Percentiles rank a stretch among this genome's conserved stretches.
Evolutionary conservation across 73 alveolate species (phyloP).

Genomic region (Paramecium pentaurelia): DNA sequence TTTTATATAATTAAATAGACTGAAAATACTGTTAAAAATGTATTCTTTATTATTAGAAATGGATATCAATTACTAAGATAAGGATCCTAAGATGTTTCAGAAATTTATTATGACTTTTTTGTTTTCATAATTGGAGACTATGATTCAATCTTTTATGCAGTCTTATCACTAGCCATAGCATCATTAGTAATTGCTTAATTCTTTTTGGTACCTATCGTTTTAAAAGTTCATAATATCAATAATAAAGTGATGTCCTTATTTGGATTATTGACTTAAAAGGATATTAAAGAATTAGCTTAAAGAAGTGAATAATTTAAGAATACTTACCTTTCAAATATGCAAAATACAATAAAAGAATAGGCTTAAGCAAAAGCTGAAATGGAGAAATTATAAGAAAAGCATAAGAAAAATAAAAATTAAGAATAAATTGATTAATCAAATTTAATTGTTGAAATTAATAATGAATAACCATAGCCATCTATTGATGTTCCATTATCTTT

Average conservation of each 20-base stretch:
- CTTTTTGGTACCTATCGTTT: not conserved
- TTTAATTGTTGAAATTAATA: not conserved
- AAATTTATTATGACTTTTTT: not conserved
- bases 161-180: not conserved
- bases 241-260: conserved; percentile 32
- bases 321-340: not conserved
- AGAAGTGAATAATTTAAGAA: conserved; percentile 30
- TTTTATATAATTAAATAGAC: not conserved
- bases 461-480: not conserved
- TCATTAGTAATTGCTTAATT: not conserved
- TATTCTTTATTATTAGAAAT: not conserved
- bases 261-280: not conserved
- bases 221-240: conserved; percentile 3
- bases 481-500: not conserved
- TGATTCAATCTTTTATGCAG: not conserved
- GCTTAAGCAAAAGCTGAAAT: not conserved
- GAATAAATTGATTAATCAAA: not conserved
- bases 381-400: not conserved
- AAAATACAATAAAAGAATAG: not conserved
- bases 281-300: conserved; percentile 14
- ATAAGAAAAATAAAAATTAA: not conserved
- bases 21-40: conserved; percentile 1
- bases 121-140: not conserved
- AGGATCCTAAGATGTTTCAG: not conserved
- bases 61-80: not conserved